Conservation (phyloP, 305 asterid genomes). For the Rubia peregrina region DNA sequence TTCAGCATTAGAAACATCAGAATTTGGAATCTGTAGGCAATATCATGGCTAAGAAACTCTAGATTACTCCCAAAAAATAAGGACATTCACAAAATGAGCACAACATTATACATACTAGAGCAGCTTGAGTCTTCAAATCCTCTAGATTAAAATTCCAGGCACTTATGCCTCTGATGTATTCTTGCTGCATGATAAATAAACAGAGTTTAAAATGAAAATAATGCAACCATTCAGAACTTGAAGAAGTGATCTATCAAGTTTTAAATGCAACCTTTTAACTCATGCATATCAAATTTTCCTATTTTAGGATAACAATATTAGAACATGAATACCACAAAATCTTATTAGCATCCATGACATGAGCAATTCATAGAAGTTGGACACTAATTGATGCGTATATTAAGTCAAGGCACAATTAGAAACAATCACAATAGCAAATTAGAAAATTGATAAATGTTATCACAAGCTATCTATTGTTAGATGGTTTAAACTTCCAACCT, state of each 20-base stretch:
- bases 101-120: constrained; percentile 51
- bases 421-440: not conserved
- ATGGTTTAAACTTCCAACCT: constrained; percentile 42
- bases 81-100: constrained; percentile 20
- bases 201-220: not conserved
- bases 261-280: not conserved
- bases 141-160: constrained; percentile 96
- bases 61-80: constrained; percentile 10
- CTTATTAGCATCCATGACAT: not conserved
- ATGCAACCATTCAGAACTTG: not conserved
- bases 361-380: not conserved
- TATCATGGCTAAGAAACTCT: constrained; percentile 3
- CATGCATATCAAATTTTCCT: no score
- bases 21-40: constrained; percentile 60
- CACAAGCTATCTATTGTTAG: not conserved
- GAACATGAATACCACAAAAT: not conserved
- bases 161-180: constrained; percentile 93
- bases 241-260: not conserved
- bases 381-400: no score
- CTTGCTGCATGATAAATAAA: constrained; percentile 57
- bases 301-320: not conserved
- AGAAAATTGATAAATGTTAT: not conserved
- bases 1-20: constrained; percentile 51
- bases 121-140: constrained; percentile 92
- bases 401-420: not conserved